Evolutionary conservation across 1,284 basidiomycete genomes (phyloP).

Genomic region (Sanguinoderma infundibulare): DNA sequence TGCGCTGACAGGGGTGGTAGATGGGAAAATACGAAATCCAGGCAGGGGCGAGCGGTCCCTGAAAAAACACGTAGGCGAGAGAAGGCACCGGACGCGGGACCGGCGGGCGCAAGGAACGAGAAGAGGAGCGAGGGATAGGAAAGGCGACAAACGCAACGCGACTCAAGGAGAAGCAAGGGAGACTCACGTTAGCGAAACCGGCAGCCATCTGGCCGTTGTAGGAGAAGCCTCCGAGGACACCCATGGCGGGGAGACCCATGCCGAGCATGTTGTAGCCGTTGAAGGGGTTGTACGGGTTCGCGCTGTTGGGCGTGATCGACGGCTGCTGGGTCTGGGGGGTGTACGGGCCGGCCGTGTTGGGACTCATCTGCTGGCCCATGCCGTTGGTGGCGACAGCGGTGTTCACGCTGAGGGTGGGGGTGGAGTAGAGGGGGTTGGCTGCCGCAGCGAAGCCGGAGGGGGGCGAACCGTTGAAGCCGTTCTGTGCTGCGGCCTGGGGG

Average conservation of each 20-base stretch:
- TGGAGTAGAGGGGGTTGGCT: conserved; percentile 61
- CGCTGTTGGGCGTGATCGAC: conserved; percentile 38
- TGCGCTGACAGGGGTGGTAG: no score
- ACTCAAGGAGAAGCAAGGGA: background rate
- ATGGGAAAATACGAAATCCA: no score
- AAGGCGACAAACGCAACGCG: background rate
- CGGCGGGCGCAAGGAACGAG: no score
- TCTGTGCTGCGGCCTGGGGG: conserved; percentile 61
- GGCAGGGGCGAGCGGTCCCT: no score
- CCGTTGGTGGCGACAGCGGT: conserved; percentile 59
- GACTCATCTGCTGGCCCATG: conserved; percentile 68
- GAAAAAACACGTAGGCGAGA: no score
- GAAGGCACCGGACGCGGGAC: background rate
- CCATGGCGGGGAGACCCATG: conserved; percentile 74
- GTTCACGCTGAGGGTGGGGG: conserved; percentile 69
- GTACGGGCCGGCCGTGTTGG: conserved; percentile 53
- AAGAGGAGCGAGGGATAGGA: background rate
- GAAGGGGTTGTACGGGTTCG: conserved; percentile 54
- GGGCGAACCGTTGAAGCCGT: conserved; percentile 50
- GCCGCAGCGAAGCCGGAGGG: conserved; percentile 45
- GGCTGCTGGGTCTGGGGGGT: conserved; percentile 47
- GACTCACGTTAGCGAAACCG: conserved; percentile 65
- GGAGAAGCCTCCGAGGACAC: conserved; percentile 68
- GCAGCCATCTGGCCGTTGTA: conserved; percentile 67
- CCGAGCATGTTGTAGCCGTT: conserved; percentile 76